Evolutionary conservation across 768 basidiomycete species (phyloP).

Genomic region (Cantharellus cinnabarinus): DNA sequence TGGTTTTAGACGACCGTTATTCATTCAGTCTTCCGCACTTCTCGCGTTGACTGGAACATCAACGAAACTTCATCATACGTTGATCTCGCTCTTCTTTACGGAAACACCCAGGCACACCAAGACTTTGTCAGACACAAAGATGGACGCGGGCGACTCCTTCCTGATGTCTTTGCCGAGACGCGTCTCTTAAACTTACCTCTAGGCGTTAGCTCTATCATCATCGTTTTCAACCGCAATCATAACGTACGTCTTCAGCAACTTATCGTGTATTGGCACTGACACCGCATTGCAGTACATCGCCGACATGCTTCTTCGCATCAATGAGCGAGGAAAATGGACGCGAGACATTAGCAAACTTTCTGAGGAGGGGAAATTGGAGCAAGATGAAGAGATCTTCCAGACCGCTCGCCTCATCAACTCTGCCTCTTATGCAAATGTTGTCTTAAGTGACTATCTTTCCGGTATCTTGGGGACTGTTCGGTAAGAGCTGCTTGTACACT

Average conservation of each 20-base stretch:
- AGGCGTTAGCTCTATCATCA: conserved; percentile 8
- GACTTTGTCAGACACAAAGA: conserved; percentile 6
- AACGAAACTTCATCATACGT: conserved; percentile 10
- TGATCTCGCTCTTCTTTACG: conserved; percentile 15
- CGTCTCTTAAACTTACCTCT: conserved; percentile 51
- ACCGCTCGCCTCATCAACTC: conserved; percentile 59
- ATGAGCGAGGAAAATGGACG: conserved; percentile 44
- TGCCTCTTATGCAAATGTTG: conserved; percentile 13
- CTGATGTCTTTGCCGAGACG: conserved; percentile 64
- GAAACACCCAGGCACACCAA: conserved; percentile 26
- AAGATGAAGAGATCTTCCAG: conserved; percentile 57
- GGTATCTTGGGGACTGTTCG: conserved; percentile 4
- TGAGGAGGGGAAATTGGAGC: conserved; percentile 15
- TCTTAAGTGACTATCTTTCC: conserved; percentile 10
- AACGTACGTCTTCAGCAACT: conserved; percentile 2
- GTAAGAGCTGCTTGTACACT: not conserved
- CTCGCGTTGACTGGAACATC: conserved; percentile 7
- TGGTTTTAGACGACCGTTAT: not conserved
- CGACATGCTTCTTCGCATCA: conserved; percentile 53
- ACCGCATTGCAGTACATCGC: conserved; percentile 36
- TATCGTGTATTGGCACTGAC: not conserved
- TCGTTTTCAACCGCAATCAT: conserved; percentile 75
- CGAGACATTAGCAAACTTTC: conserved; percentile 11
- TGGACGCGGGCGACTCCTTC: conserved; percentile 45
- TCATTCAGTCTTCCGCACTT: conserved; percentile 10